Base-by-base conservation (phyloP, 371 early-diverging fungal species). In the Mucor indicus region DNA sequence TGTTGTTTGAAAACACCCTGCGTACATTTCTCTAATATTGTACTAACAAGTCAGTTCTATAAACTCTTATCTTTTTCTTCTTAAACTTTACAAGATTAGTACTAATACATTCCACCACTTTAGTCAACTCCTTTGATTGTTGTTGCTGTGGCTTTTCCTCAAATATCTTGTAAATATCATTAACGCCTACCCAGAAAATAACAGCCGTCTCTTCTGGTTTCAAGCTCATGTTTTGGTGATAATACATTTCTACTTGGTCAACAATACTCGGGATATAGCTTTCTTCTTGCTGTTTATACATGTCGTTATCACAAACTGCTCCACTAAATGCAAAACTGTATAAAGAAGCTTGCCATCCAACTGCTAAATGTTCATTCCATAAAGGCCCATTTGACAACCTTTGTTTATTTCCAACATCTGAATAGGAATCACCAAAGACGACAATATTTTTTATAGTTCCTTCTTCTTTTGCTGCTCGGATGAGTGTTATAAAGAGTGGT, bases 381-480 rank as follows among this genome's bases (percentile, higher is more conserved):
- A 69, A 19, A n/a, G 75, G 75, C 12, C 75, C 75, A 39, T 75
- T 75, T 1, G 67, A 64, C 27, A 59, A 53, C 25, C 63, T 48
- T 25, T 64, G 62, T 19, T 51, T 39, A 32, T 69, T 75, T 7
- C 75, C 75, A 15, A 48, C 52, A 48, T 75, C 70, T 16, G 75
- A 71, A 42, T 75, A 75, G 1, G 72, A 71, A 46, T 75, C 75
- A 20, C 75, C 75, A 62, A 75, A 71, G 1, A 75, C 69, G 19
- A 75, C 69, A n/a, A 75, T 39, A 38, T 71, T 62, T 12, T 71
- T 71, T 6, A 62, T 44, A 11, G 23, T 9, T 30, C 53, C 48
- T 16, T 31, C 47, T 41, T n/a, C n/a, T n/a, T n/a, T n/a, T n/a
- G n/a, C n/a, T n/a, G n/a, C n/a, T n/a, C n/a, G n/a, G n/a, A n/a